phyloP scores from a whole-genome alignment of 768 basidiomycete species.

The Lactifluus subvellereus region DNA sequence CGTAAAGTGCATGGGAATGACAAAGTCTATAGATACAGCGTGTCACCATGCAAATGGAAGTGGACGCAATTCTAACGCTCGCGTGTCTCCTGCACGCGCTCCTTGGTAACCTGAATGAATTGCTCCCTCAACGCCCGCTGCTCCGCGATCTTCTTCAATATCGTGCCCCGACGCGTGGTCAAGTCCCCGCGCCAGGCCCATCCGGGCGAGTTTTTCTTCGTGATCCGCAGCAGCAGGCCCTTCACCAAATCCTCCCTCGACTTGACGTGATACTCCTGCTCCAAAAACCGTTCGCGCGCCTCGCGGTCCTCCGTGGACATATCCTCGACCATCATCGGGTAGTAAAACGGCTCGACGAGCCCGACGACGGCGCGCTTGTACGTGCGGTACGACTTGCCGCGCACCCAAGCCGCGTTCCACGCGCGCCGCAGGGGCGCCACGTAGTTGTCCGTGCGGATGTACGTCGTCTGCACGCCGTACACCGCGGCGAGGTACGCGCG shows the following conservation, averaged over 20 bases:
- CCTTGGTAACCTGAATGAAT: constrained; percentile 36
- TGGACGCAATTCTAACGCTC: neutral
- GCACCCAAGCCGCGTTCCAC: constrained; percentile 26
- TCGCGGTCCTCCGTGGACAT: constrained; percentile 54
- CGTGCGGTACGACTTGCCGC: constrained; percentile 40
- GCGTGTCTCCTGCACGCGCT: constrained; percentile 28
- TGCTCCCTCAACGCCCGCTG: constrained; percentile 41
- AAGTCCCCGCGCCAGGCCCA: constrained; percentile 38
- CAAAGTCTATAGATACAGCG: too few species aligned
- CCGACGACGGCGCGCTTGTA: constrained; percentile 94
- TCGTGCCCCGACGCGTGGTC: constrained; percentile 42
- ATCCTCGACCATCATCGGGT: constrained; percentile 75
- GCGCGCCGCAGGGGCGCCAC: constrained; percentile 46
- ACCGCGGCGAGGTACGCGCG: constrained; percentile 76
- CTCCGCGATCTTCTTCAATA: constrained; percentile 45
- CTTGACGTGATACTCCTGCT: constrained; percentile 52
- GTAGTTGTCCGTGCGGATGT: constrained; percentile 94
- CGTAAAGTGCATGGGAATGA: neutral
- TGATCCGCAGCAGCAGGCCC: constrained; percentile 33
- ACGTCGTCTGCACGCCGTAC: constrained; percentile 88
- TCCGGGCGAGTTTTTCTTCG: constrained; percentile 33
- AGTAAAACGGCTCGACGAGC: constrained; percentile 89
- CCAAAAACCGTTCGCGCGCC: constrained; percentile 55
- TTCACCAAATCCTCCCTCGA: constrained; percentile 32
- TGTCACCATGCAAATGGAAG: neutral